Evolutionary conservation across 345 rosid genomes (phyloP).

Genomic region (Populus tremula): DNA sequence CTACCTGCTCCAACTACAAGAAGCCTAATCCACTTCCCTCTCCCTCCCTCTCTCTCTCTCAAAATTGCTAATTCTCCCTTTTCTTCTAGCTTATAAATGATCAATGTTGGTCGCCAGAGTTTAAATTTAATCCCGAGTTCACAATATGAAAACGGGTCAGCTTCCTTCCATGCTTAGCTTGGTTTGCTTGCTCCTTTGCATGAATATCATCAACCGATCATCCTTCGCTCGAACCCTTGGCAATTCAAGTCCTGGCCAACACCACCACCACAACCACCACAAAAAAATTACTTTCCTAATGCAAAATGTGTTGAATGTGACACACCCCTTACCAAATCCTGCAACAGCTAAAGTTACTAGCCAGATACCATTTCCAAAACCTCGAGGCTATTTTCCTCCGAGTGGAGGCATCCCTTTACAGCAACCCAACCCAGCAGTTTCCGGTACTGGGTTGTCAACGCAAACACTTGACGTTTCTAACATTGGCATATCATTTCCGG

Average conservation of each 20-base stretch:
- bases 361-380: constrained; percentile 48
- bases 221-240: constrained; percentile 37
- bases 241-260: constrained; percentile 7
- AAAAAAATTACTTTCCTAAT: constrained; percentile 43
- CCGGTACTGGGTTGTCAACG: constrained; percentile 15
- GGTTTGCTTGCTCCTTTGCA: constrained; percentile 16
- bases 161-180: constrained; percentile 1
- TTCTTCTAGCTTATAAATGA: constrained; percentile 11
- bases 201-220: constrained; percentile 20
- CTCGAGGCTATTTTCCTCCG: constrained; percentile 47
- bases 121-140: neutral
- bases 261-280: constrained; percentile 19
- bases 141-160: constrained; percentile 11
- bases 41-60: neutral
- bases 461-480: constrained; percentile 31
- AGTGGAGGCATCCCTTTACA: constrained; percentile 43
- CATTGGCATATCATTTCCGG: constrained; percentile 33
- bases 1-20: neutral
- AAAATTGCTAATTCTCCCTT: neutral
- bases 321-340: constrained; percentile 26
- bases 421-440: constrained; percentile 21
- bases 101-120: neutral
- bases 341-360: constrained; percentile 23
- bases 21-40: neutral
- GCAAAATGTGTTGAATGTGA: constrained; percentile 41